A percentile compares a stretch with the other conserved stretches of the same genome.
Evolutionary conservation across 2,329 filamentous ascomycete species (phyloP).

Genomic region (Paraconiothyrium sp.): DNA sequence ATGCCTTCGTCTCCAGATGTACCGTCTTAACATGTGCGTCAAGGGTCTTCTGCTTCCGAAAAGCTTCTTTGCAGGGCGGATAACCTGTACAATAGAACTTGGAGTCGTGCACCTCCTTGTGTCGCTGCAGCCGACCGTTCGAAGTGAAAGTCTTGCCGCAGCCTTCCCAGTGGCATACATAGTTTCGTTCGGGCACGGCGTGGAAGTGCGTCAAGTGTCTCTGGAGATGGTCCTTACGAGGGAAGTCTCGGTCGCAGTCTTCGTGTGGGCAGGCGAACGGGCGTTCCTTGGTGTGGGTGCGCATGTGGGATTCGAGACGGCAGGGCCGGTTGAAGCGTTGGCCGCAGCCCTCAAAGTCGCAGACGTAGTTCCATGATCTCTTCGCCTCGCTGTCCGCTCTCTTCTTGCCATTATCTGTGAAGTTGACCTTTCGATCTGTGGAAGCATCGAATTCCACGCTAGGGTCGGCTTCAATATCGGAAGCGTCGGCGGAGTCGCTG

Average conservation of each 20-base stretch:
- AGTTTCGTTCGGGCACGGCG: conserved; percentile 66
- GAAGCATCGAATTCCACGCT: conserved; percentile 36
- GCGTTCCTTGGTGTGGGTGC: conserved; percentile 86
- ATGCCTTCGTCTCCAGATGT: conserved; percentile 77
- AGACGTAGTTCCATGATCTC: conserved; percentile 77
- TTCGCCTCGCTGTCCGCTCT: conserved; percentile 54
- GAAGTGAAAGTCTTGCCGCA: conserved; percentile 87
- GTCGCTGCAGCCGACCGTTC: conserved; percentile 77
- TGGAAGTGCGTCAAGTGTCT: conserved; percentile 88
- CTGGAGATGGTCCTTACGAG: conserved; percentile 85
- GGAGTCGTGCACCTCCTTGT: conserved; percentile 80
- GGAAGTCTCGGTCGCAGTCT: conserved; percentile 83
- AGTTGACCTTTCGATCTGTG: conserved; percentile 35
- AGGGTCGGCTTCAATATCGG: conserved; percentile 12
- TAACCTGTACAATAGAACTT: conserved; percentile 78
- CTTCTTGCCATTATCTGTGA: conserved; percentile 39
- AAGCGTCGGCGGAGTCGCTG: not conserved
- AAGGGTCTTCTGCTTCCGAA: conserved; percentile 87
- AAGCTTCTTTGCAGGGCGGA: conserved; percentile 76
- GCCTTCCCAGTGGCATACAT: conserved; percentile 74
- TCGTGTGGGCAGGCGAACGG: conserved; percentile 76
- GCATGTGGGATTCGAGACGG: conserved; percentile 77
- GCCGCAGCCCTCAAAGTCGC: conserved; percentile 76
- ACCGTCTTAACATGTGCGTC: conserved; percentile 81
- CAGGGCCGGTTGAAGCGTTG: conserved; percentile 91